Evolutionary conservation across 345 rosid genomes (phyloP).

Genomic region (Euphorbia tirucalli): DNA sequence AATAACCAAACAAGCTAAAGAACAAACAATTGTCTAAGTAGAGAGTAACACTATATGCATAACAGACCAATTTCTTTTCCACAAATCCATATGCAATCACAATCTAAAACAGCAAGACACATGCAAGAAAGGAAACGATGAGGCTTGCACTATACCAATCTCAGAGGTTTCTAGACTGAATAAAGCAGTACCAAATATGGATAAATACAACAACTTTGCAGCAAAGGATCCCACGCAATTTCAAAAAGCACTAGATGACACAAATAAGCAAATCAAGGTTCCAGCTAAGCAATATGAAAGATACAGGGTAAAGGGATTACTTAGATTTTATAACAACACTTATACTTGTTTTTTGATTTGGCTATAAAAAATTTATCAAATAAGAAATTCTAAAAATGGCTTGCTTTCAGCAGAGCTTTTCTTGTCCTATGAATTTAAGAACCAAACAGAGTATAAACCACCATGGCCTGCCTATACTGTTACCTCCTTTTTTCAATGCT

Average conservation of each 20-base stretch:
- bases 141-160: not conserved
- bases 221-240: constrained; percentile 10
- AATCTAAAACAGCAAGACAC: not conserved
- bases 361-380: not conserved
- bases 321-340: not conserved
- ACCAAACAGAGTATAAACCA: not conserved
- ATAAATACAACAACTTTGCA: not conserved
- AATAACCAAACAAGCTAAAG: not conserved
- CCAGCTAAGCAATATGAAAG: constrained; percentile 9
- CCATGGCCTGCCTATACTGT: not conserved
- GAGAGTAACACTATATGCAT: not conserved
- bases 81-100: not conserved
- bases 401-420: not conserved
- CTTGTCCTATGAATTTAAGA: not conserved
- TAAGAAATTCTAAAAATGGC: not conserved
- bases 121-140: not conserved
- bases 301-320: not conserved
- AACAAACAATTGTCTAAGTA: not conserved
- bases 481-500: not conserved
- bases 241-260: constrained; percentile 13
- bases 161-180: not conserved
- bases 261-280: not conserved
- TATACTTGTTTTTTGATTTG: constrained; percentile 1
- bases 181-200: not conserved
- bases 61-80: constrained; percentile 3